Evolutionary conservation across 2,329 filamentous ascomycete species (phyloP), one percentile per base, ranked within the genome.

Genomic region (Pleomassaria siparia): DNA sequence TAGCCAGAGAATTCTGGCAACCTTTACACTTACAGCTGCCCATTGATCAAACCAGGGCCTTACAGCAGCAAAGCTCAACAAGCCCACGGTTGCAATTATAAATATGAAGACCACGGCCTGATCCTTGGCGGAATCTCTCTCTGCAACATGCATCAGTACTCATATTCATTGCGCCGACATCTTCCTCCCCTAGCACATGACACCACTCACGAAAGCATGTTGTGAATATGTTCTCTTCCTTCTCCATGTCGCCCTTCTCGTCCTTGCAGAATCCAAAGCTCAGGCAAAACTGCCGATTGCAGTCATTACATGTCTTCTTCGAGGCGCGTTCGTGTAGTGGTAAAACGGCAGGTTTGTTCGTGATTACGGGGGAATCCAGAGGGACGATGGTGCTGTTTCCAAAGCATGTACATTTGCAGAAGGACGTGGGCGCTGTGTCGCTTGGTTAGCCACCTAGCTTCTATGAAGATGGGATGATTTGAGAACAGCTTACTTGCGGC

Each of bases 351-450:
- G 65, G 58, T 29, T 66, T 65, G 29, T 62, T 56, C 15, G 57
- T 44, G 26, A 57, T 51, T 9, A 58, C 52, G 21, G 72, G 72
- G 8, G 76, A 74, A 51, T 83, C 77, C 47, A 87, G 79, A 15
- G 83, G 80, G 55, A 87, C 86, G 43, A 87, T 85, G 45, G 83
- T 86, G 71, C 79, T 83, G 64, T 87, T 86, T 42, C 77, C 77
- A 70, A 82, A 83, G 69, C 84, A 87, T 47, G 82, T 86, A 67
- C 84, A 87, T 80, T 87, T 87, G 79, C 84, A 87, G 71, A 86
- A 87, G 49, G 83, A 85, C 13, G 82, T 81, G 20, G 78, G 76
- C 35, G 76, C 77, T 78, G 56, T 47, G 32, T 35, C 16, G 16
- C 32, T 8, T 8, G n/a, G 32, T 35, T 40, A 29, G 18, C 26